Conservation (phyloP, 2,329 filamentous ascomycete genomes). For the Sporothrix curviconia region DNA sequence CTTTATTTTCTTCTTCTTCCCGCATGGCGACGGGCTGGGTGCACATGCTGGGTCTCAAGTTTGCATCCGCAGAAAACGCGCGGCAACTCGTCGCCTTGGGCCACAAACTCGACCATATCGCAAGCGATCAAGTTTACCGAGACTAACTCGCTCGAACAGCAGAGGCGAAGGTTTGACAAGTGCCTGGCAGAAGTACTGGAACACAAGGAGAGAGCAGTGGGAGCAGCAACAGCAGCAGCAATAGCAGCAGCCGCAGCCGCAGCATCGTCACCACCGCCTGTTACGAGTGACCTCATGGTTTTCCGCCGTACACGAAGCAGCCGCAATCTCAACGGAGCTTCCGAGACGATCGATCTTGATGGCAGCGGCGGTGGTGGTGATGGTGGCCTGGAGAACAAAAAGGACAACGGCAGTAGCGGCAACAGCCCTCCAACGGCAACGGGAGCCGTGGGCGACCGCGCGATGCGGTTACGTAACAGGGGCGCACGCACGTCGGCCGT, state of each 20-base stretch:
- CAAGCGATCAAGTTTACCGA: neutral
- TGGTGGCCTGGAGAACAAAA: too few species aligned
- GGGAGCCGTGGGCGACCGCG: neutral
- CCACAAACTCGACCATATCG: neutral
- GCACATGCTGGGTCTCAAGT: constrained; percentile 9
- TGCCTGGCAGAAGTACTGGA: constrained; percentile 1
- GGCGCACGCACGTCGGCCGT: neutral
- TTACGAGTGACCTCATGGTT: neutral
- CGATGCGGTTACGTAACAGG: constrained; percentile 7
- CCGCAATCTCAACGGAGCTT: neutral
- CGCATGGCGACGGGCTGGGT: neutral
- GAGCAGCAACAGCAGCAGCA: neutral
- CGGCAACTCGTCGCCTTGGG: constrained; percentile 6
- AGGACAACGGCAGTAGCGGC: too few species aligned
- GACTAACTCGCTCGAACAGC: neutral
- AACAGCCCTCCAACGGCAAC: neutral
- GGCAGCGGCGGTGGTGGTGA: too few species aligned
- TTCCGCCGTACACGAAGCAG: neutral
- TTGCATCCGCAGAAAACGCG: neutral
- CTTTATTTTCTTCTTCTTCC: neutral
- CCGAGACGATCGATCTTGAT: constrained; percentile 9
- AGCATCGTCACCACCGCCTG: neutral
- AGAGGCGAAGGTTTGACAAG: neutral
- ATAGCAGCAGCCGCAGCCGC: neutral
- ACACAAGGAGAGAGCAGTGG: neutral